Conservation (phyloP, 352 stramenopile species). For the Phytophthora melonis region DNA sequence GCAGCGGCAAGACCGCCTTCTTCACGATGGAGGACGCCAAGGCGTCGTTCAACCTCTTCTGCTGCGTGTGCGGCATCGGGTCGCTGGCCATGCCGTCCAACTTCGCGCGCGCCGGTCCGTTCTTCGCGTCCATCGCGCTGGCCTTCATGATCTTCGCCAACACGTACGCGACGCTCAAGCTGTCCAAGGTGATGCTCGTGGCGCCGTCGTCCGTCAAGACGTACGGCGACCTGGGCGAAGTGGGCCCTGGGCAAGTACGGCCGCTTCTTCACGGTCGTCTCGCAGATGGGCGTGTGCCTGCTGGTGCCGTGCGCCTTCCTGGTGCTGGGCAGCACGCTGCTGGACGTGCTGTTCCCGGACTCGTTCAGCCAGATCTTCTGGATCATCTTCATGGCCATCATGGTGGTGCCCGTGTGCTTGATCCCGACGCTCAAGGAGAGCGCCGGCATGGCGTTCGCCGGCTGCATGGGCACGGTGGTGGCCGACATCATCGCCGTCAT, state of each 20-base stretch:
- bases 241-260: neutral
- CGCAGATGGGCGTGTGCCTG: constrained; percentile 44
- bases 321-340: constrained; percentile 46
- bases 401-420: constrained; percentile 42
- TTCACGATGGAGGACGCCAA: neutral
- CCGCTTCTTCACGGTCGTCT: constrained; percentile 10
- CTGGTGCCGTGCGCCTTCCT: constrained; percentile 49
- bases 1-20: constrained; percentile 19
- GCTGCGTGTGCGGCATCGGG: constrained; percentile 2
- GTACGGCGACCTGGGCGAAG: constrained; percentile 18
- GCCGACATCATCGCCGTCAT: constrained; percentile 39
- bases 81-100: constrained; percentile 1
- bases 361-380: constrained; percentile 39
- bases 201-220: constrained; percentile 46
- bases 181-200: constrained; percentile 47
- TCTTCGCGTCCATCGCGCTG: constrained; percentile 10
- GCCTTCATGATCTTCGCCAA: constrained; percentile 57
- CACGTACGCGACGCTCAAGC: constrained; percentile 46
- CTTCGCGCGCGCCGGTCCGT: neutral
- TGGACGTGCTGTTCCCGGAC: constrained; percentile 46
- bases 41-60: constrained; percentile 3
- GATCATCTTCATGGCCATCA: constrained; percentile 56
- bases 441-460: constrained; percentile 29
- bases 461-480: constrained; percentile 49
- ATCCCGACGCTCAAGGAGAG: constrained; percentile 51